Base-by-base conservation (phyloP, 495 filamentous ascomycete species). In the Talaromyces proteolyticus region DNA sequence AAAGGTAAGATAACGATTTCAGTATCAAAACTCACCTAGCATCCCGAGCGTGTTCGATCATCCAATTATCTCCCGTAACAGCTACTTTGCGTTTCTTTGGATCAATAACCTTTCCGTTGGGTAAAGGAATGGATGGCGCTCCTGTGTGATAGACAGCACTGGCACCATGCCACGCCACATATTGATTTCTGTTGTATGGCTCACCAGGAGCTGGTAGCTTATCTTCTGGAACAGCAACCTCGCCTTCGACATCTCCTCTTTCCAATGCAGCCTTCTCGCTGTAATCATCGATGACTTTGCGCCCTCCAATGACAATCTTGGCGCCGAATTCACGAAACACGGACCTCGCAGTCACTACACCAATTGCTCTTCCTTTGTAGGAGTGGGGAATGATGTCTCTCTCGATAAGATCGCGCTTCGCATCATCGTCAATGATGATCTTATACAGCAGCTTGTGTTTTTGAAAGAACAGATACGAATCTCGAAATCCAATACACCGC, bases 391-490 rank as follows among this genome's bases (percentile, higher is more conserved):
- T 95, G 53, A 98, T 81, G 20, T 93, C 85, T 42, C 93, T 86
- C 37, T 91, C 89, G 54, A 98, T 98, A 63, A 96, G 78, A 60
- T 95, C 91, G 45, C 82, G 86, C 69, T 96, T 96, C 53, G 91
- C 89, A 17, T 91, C 85, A 48, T 96, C 91, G 51, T 89, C 89
- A 55, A 95, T 85, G 55, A 96, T 93, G 59, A 96, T 93, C 72
- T 96, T 96, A 75, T 89, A 91, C 17, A 96, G 84, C 59, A 90
- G 81, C 61, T 86, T 87, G 71, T 96, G 91, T 63, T 95, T 95
- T 57, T 91, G 92, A 75, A 98, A 98, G 76, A 98, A 98, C 14
- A 98, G 77, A 63, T 98, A 98, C 50, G 88, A 93, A 69, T 98
- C 93, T 47, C 93, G 75, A 77, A 98, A 98, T 6, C 93, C 93